phyloP scores from a whole-genome alignment of 2,329 filamentous ascomycete genomes.

The Ceratocystis ficicola region DNA sequence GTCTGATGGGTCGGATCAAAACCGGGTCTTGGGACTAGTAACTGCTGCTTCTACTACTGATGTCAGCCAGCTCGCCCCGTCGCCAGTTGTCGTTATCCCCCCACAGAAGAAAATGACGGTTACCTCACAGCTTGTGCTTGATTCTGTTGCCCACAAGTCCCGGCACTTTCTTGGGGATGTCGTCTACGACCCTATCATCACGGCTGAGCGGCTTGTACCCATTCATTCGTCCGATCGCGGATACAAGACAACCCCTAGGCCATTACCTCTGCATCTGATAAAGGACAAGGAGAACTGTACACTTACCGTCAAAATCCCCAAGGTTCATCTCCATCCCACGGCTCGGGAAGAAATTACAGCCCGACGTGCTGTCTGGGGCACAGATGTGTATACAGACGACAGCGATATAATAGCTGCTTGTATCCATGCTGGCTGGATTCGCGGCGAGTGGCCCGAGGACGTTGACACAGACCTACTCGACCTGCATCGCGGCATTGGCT shows the following conservation, averaged over 20 bases:
- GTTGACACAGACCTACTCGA: constrained; percentile 59
- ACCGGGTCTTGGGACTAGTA: not conserved
- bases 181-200: constrained; percentile 61
- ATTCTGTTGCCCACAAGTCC: constrained; percentile 56
- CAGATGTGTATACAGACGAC: constrained; percentile 89
- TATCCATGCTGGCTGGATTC: constrained; percentile 86
- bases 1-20: constrained; percentile 9
- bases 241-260: constrained; percentile 49
- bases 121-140: constrained; percentile 56
- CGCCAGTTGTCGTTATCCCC: constrained; percentile 35
- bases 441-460: constrained; percentile 73
- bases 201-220: constrained; percentile 37
- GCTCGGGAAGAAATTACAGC: constrained; percentile 74
- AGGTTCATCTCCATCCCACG: constrained; percentile 56
- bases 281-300: constrained; percentile 76
- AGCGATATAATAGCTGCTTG: constrained; percentile 86
- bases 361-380: constrained; percentile 77
- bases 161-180: constrained; percentile 75
- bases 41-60: constrained; percentile 3
- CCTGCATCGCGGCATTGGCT: constrained; percentile 33
- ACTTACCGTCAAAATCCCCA: constrained; percentile 74
- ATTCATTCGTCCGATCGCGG: constrained; percentile 33
- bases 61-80: constrained; percentile 28
- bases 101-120: constrained; percentile 55
- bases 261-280: constrained; percentile 61